Conservation (phyloP, 441 rosid species). For the Sinapis alba region DNA sequence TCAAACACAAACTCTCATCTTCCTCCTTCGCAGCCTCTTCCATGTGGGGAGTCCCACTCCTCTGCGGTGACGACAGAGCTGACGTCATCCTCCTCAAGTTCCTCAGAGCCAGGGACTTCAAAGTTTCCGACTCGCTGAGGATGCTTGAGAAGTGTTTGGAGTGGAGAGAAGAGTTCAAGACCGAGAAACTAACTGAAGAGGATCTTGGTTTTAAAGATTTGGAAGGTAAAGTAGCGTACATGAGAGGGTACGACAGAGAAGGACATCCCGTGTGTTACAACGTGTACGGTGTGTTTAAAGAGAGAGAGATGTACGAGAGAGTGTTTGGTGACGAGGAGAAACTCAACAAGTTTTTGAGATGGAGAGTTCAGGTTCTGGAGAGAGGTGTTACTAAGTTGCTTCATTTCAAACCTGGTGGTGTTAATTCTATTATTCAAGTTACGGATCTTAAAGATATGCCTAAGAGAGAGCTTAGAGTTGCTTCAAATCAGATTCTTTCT, state of each 20-base stretch:
- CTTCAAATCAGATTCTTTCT: conserved; percentile 83
- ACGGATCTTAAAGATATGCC: conserved; percentile 99
- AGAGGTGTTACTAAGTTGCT: conserved; percentile 73
- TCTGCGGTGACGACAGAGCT: conserved; percentile 62
- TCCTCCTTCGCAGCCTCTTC: conserved; percentile 43
- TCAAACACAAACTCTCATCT: conserved; percentile 59
- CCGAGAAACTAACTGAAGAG: conserved; percentile 68
- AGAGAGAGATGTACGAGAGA: conserved; percentile 78
- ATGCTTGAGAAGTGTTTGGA: conserved; percentile 79
- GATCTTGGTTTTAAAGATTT: conserved; percentile 87
- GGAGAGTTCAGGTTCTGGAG: conserved; percentile 96
- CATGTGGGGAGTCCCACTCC: conserved; percentile 87
- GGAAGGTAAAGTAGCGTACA: conserved; percentile 80
- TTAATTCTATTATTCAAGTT: conserved; percentile 84
- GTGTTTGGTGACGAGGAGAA: conserved; percentile 90
- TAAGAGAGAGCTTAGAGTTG: conserved; percentile 85
- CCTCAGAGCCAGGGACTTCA: conserved; percentile 89
- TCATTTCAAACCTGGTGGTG: conserved; percentile 92
- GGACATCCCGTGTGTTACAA: conserved; percentile 98
- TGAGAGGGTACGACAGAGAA: conserved; percentile 80
- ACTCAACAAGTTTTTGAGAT: conserved; percentile 69
- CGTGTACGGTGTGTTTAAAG: conserved; percentile 83
- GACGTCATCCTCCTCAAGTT: conserved; percentile 88
- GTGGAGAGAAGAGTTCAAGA: conserved; percentile 81
- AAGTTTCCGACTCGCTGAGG: conserved; percentile 58